Conservation (phyloP, 2,329 filamentous ascomycete genomes). For the Ampelomyces quisqualis region DNA sequence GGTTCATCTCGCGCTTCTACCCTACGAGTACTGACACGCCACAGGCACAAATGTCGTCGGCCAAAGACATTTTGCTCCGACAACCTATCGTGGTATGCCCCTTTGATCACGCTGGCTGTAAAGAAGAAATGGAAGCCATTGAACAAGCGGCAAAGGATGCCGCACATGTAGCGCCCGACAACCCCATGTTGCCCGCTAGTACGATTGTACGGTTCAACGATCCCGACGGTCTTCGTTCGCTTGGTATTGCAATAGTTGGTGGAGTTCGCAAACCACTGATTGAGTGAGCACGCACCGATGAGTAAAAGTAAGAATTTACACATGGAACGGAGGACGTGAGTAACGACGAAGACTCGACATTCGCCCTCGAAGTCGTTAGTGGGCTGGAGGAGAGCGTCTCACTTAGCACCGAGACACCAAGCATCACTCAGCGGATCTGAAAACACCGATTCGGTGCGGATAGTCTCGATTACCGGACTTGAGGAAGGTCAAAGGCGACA, state of each 20-base stretch:
- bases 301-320: background rate
- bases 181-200: slow-evolving; percentile 86
- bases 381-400: too few relatives aligned
- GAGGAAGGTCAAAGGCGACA: too few relatives aligned
- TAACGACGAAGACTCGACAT: too few relatives aligned
- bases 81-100: slow-evolving; percentile 96
- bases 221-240: slow-evolving; percentile 58
- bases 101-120: slow-evolving; percentile 91
- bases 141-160: slow-evolving; percentile 94
- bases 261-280: slow-evolving; percentile 64
- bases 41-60: slow-evolving; percentile 83
- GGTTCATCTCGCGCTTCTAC: background rate
- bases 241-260: slow-evolving; percentile 65
- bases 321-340: background rate
- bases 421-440: too few relatives aligned
- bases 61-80: slow-evolving; percentile 82
- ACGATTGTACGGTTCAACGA: slow-evolving; percentile 80
- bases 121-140: slow-evolving; percentile 98
- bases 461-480: too few relatives aligned
- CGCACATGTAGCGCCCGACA: slow-evolving; percentile 80
- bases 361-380: too few relatives aligned
- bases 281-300: slow-evolving; percentile 52
- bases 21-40: background rate
- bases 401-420: too few relatives aligned
- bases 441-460: too few relatives aligned